Evolutionary conservation across 768 basidiomycete species (phyloP), one percentile per base, ranked within the genome.

Genomic region (Stropharia rugosoannulata): DNA sequence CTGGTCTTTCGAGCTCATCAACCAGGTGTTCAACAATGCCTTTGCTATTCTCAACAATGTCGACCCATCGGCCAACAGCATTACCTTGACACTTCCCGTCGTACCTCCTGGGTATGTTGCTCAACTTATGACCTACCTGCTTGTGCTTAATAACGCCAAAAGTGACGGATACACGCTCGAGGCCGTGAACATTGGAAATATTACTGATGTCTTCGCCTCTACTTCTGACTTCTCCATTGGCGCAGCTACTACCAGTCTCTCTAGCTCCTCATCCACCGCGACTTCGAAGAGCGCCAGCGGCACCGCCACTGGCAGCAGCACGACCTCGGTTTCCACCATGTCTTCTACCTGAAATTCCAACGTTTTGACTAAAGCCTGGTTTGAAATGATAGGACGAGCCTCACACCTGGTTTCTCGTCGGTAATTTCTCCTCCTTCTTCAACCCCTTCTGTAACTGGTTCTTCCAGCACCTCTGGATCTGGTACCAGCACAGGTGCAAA

Each of bases 41-140:
- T 81, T 77, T 46, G 85, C 80, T 44, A 75, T 89, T 52, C 79
- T 76, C 11, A 85, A 79, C 74, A 83, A 81, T 56, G 72, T 88
- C 1, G 54, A 71, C 18, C 73, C 81, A 0, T 39, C 70, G 1
- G 11, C 49, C 4, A 72, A 73, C 0, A 37, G 60, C 1, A 1
- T 80, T 2, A 73, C 72, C 0, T 12, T 87, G n/a, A 38, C 49
- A 0, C 56, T 87, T 3, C 84, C 84, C 15, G 48, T 72, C 16
- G 74, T 87, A 25, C 78, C 79, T 8, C 57, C 53, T 9, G 71
- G 70, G 86, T 87, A 60, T 40, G 80, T 67, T n/a, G 15, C 18
- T 36, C 4, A 42, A 42, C 42, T 35, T 37, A n/a, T n/a, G 35
- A 15, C 11, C 49, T 40, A 7, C 8, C 18, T 18, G 29, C 15